Conservation (phyloP, 352 stramenopile species). For the Phytophthora quininea region DNA sequence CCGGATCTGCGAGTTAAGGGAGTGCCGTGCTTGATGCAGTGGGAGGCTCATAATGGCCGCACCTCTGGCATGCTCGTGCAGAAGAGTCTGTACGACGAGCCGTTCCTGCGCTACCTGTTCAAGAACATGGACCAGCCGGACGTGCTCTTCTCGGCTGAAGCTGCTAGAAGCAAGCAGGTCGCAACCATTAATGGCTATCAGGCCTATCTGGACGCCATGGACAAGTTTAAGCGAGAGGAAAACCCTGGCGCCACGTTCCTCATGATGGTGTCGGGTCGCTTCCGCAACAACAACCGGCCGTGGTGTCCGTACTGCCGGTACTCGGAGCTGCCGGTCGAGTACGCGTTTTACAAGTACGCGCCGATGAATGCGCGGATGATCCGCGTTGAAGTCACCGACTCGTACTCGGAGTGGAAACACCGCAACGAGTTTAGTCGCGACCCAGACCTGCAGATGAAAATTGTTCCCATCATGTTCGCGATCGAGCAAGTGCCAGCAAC, state of each 20-base stretch:
- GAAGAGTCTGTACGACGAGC: conserved; percentile 42
- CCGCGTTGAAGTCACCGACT: conserved; percentile 66
- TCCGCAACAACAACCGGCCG: conserved; percentile 69
- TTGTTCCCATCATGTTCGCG: conserved; percentile 62
- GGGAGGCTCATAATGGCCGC: conserved; percentile 36
- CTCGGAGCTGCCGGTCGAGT: conserved; percentile 75
- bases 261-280: conserved; percentile 72
- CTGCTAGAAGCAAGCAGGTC: conserved; percentile 41
- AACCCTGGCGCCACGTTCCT: conserved; percentile 54
- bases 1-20: conserved; percentile 44
- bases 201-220: conserved; percentile 39
- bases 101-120: conserved; percentile 58
- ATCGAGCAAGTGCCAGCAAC: conserved; percentile 25
- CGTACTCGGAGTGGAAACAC: conserved; percentile 70
- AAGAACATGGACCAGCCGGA: conserved; percentile 40
- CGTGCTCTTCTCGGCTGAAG: conserved; percentile 24
- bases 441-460: conserved; percentile 50
- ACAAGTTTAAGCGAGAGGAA: conserved; percentile 40
- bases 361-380: conserved; percentile 59
- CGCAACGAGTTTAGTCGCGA: conserved; percentile 65
- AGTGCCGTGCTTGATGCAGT: conserved; percentile 50
- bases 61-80: conserved; percentile 50
- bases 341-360: conserved; percentile 74
- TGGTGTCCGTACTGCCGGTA: conserved; percentile 87
- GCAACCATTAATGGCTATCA: conserved; percentile 41